Base-by-base conservation (phyloP, 495 filamentous ascomycete genomes). In the Neurospora sublineolata region DNA sequence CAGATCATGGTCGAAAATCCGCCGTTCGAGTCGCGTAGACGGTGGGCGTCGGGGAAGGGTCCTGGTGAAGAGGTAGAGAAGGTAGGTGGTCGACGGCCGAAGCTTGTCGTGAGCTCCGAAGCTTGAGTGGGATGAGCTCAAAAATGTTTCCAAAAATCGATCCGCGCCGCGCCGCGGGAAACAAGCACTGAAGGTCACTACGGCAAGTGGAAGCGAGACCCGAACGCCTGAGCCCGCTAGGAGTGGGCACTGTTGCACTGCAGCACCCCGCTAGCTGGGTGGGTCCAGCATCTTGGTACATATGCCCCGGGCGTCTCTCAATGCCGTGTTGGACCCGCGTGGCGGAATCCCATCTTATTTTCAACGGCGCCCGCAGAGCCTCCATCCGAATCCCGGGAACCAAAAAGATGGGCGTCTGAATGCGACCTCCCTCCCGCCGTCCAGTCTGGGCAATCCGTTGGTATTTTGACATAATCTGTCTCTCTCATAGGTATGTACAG, bases 401-500 rank as follows among this genome's bases (percentile, higher is more conserved):
- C 27, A 27, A 14, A 64, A 30, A 7, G 20, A 60, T 33, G 14
- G 6, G 30, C 46, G 23, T 27, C 46, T 27, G 10, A 46, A 52
- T 23, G 11, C 20, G 20, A 52, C 20, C 20, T 52, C 20, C 20
- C 4, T 12, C 46, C 23, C 11, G 11, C 23, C 20, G 11, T 58
- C 11, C 20, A 58, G 5, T 14, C 7, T 58, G 20, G 46, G 46
- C 23, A 58, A 27, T 14, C 20, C 5, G 20, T 58, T 27, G 20
- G 11, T 58, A 7, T 64, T 64, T 33, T 14, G 23, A 64, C 27
- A 36, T 18, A 7, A 76, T 70, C 70, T 60, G 68, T 73, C 67
- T 68, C 11, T 42, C 60, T n/a, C n/a, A n/a, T n/a, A n/a, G n/a
- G 46, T 58, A 40, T 67, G 41, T 74, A 72, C 77, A 78, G 76